phyloP scores from a whole-genome alignment of 1,139 yeast genomes.

The Diutina sp. region DNA sequence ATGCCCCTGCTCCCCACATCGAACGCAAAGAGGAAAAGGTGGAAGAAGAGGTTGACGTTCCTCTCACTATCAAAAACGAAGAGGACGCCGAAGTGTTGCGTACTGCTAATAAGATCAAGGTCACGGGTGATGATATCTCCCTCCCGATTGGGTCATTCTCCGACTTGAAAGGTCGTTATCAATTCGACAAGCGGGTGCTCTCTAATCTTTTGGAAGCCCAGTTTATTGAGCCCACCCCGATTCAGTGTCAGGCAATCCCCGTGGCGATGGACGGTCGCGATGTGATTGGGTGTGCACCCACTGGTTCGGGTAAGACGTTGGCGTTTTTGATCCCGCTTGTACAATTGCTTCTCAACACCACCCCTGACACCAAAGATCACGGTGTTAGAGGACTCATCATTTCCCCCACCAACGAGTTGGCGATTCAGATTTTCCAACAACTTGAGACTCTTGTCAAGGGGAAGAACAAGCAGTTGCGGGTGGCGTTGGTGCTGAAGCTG shows the following conservation, averaged over 20 bases:
- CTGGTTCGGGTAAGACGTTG: slow-evolving; percentile 87
- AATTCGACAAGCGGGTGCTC: slow-evolving; percentile 49
- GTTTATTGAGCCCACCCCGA: slow-evolving; percentile 80
- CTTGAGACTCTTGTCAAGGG: slow-evolving; percentile 44
- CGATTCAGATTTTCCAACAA: slow-evolving; percentile 72
- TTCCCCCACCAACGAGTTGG: slow-evolving; percentile 84
- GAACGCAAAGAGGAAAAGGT: slow-evolving; percentile 7
- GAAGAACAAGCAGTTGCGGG: slow-evolving; percentile 46
- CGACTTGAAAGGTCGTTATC: slow-evolving; percentile 58
- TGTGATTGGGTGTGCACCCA: slow-evolving; percentile 81
- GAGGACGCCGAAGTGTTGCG: slow-evolving; percentile 50
- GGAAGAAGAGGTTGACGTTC: slow-evolving; percentile 7
- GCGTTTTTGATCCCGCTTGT: slow-evolving; percentile 80
- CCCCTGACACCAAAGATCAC: slow-evolving; percentile 14
- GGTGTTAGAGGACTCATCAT: slow-evolving; percentile 69
- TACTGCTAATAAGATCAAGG: slow-evolving; percentile 43
- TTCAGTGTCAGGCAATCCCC: slow-evolving; percentile 82
- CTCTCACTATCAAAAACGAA: slow-evolving; percentile 11
- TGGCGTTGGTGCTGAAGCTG: slow-evolving; percentile 31
- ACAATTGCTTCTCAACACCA: slow-evolving; percentile 31
- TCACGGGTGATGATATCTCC: slow-evolving; percentile 70
- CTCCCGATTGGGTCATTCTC: slow-evolving; percentile 82
- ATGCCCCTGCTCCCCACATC: slow-evolving; percentile 2
- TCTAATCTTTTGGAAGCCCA: slow-evolving; percentile 55
- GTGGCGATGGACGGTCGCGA: slow-evolving; percentile 52